A percentile compares a stretch with the other conserved stretches of the same genome.
These are phyloP conservation scores for Arthrinium phaeospermum DNA, from an alignment of 2,329 filamentous ascomycete genomes.

Conservation along the genomic window DNA sequence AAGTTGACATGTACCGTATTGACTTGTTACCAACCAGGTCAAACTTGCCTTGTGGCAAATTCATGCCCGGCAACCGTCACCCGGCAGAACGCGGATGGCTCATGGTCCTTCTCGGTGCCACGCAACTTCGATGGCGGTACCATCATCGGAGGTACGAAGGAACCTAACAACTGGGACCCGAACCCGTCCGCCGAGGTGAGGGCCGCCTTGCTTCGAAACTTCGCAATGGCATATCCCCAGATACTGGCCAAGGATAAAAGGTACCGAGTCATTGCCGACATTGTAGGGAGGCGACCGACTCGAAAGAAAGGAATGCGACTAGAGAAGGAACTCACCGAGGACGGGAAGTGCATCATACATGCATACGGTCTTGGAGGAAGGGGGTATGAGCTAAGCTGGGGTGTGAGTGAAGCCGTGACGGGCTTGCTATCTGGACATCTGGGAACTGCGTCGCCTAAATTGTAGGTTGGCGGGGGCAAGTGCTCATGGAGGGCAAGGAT, in stretches of 20 bases:
- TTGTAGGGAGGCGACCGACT: slow-evolving; percentile 53
- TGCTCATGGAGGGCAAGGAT: background rate
- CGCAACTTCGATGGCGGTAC: slow-evolving; percentile 67
- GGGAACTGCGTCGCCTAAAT: slow-evolving; percentile 2
- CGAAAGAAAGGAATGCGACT: slow-evolving; percentile 56
- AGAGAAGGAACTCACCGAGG: slow-evolving; percentile 51
- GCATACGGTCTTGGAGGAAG: slow-evolving; percentile 66
- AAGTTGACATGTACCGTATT: background rate
- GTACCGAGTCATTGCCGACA: slow-evolving; percentile 45
- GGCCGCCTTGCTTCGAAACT: slow-evolving; percentile 49
- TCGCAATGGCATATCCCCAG: slow-evolving; percentile 36
- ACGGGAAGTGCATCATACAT: slow-evolving; percentile 49
- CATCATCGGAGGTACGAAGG: slow-evolving; percentile 70
- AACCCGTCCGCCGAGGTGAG: slow-evolving; percentile 54
- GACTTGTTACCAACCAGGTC: slow-evolving; percentile 38
- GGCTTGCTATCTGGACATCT: slow-evolving; percentile 42
- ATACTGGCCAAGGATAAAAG: slow-evolving; percentile 34
- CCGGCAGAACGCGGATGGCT: slow-evolving; percentile 65
- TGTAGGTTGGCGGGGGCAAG: slow-evolving; percentile 12
- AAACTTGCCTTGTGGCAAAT: slow-evolving; percentile 52
- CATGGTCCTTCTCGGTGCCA: slow-evolving; percentile 68
- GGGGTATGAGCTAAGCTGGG: slow-evolving; percentile 68
- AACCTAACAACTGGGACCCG: slow-evolving; percentile 60
- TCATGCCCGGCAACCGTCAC: slow-evolving; percentile 52
- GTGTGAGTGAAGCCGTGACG: slow-evolving; percentile 58